Percentiles rank a stretch among this genome's conserved stretches.
These are phyloP conservation scores for Lactarius akahatsu DNA, from an alignment of 768 basidiomycete species.

Conservation along the genomic window DNA sequence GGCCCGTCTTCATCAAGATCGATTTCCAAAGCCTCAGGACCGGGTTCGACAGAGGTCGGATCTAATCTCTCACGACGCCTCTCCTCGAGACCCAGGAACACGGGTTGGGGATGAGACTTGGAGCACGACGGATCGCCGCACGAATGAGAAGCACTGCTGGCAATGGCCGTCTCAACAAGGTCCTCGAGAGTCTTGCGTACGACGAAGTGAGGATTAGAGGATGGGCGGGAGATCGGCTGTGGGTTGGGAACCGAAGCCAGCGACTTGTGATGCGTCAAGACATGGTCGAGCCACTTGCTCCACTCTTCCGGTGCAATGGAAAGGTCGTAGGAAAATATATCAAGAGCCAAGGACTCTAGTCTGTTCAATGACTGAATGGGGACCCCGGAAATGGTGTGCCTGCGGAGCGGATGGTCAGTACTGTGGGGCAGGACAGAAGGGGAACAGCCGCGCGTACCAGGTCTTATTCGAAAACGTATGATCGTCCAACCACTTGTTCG, in stretches of 20 bases:
- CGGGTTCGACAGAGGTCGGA: slow-evolving; percentile 38
- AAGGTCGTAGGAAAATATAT: slow-evolving; percentile 68
- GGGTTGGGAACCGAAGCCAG: slow-evolving; percentile 57
- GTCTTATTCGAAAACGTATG: slow-evolving; percentile 90
- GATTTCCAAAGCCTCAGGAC: slow-evolving; percentile 58
- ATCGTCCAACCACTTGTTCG: slow-evolving; percentile 87
- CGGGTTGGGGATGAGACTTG: slow-evolving; percentile 51
- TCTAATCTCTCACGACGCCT: slow-evolving; percentile 54
- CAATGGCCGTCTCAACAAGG: slow-evolving; percentile 53
- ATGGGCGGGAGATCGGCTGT: slow-evolving; percentile 79
- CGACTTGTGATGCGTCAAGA: slow-evolving; percentile 64
- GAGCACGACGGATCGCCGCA: slow-evolving; percentile 29
- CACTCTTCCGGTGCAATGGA: slow-evolving; percentile 64
- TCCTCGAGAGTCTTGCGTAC: slow-evolving; percentile 70
- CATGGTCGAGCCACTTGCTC: slow-evolving; percentile 68
- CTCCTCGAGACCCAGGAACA: slow-evolving; percentile 72
- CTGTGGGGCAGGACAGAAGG: neutral
- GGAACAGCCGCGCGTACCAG: slow-evolving; percentile 50
- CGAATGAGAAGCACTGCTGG: slow-evolving; percentile 22
- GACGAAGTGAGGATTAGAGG: slow-evolving; percentile 65
- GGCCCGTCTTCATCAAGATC: slow-evolving; percentile 84
- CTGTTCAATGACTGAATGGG: slow-evolving; percentile 68
- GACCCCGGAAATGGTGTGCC: slow-evolving; percentile 79
- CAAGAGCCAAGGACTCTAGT: slow-evolving; percentile 68
- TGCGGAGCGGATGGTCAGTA: slow-evolving; percentile 33